These are phyloP conservation scores for Corylus heterophylla DNA, from an alignment of 306 rosid species.

Conservation along the genomic window DNA sequence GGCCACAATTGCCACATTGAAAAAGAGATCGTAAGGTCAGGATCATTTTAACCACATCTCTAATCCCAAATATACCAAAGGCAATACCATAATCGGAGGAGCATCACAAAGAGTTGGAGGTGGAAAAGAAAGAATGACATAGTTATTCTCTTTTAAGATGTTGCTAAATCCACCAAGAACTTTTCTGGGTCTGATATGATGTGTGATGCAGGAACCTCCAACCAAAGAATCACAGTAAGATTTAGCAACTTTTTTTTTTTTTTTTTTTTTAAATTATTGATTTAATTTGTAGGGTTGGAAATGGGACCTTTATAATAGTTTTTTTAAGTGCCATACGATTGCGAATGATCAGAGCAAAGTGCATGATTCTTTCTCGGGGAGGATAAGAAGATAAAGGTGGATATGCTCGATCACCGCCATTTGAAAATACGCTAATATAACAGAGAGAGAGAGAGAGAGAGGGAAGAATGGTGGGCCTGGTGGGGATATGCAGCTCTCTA, in stretches of 20 bases:
- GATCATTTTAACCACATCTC: neutral
- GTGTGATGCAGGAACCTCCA: neutral
- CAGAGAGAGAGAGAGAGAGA: neutral
- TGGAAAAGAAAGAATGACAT: neutral
- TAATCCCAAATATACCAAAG: neutral
- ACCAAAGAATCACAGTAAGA: too few relatives aligned
- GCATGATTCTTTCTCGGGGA: conserved; percentile 24
- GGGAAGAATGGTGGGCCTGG: neutral
- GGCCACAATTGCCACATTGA: conserved; percentile 7
- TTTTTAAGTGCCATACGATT: neutral
- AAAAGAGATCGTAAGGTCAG: neutral
- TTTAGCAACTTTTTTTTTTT: neutral
- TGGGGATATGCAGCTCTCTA: neutral
- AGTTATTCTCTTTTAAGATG: neutral
- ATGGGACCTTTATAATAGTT: conserved; percentile 9
- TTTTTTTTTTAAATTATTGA: neutral
- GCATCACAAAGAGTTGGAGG: neutral
- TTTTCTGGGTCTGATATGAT: neutral
- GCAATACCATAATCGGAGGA: neutral
- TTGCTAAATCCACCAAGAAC: neutral
- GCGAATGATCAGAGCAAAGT: conserved; percentile 31
- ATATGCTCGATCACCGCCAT: conserved; percentile 25
- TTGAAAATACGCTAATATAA: conserved; percentile 8
- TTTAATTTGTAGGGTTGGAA: too few relatives aligned
- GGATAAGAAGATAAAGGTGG: conserved; percentile 50